Percentiles rank a stretch among this genome's conserved stretches.
phyloP scores from a whole-genome alignment of 495 filamentous ascomycete species.

The Penicillium angulare region DNA sequence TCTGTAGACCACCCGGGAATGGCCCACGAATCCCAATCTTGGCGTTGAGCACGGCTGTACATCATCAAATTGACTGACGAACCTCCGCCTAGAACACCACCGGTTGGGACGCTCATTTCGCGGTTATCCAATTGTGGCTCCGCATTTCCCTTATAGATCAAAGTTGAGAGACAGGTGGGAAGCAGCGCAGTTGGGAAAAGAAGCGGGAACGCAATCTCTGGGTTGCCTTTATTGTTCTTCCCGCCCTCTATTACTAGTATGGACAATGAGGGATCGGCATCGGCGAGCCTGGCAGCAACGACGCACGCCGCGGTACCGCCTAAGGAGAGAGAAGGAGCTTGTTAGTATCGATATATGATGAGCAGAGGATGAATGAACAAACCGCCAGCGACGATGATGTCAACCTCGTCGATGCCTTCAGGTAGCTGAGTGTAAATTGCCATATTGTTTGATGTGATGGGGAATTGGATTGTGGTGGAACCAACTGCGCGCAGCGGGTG shows the following conservation, averaged over 20 bases:
- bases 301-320: neutral
- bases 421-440: neutral
- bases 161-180: neutral
- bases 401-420: neutral
- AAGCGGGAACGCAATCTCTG: neutral
- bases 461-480: neutral
- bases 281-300: neutral
- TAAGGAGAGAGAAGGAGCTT: neutral
- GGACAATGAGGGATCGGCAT: neutral
- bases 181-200: neutral
- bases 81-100: neutral
- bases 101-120: conserved; percentile 1
- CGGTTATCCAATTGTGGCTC: conserved; percentile 1
- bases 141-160: conserved; percentile 1
- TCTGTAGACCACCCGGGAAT: neutral
- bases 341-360: neutral
- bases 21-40: neutral
- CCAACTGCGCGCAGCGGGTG: neutral
- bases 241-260: neutral
- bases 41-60: neutral
- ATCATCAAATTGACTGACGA: conserved; percentile 1
- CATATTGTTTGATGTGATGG: conserved; percentile 1
- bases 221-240: neutral
- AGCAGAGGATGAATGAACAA: neutral
- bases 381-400: neutral